Base-by-base conservation (phyloP, 2,329 filamentous ascomycete species). In the Fusarium bulbicola region DNA sequence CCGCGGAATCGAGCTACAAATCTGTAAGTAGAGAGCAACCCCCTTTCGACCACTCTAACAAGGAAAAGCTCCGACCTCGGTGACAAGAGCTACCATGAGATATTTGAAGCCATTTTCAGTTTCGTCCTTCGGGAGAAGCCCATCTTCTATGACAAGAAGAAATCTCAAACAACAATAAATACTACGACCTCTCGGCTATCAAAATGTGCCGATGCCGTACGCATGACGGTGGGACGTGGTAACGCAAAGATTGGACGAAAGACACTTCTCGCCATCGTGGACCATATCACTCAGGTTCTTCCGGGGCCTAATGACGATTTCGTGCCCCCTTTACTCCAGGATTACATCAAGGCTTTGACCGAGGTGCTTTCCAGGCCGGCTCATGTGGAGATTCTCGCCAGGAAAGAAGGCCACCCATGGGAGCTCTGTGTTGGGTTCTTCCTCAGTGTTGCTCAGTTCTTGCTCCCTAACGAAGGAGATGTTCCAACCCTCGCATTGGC, bases 41-140 rank as follows among this genome's bases (percentile, higher is more conserved):
- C 43, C 20, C 13, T 42, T 40, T 58, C 36, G 32, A 50, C 14
- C 40, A 43, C 24, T 56, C 62, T 68, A 65, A 74, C 59, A 53
- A 68, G 63, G 65, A 36, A 63, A 77, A 83, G 82, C 40, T 77
- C 80, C 36, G 77, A 82, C 18, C 84, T 97, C 39, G 88, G 88
- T 50, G 94, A 97, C 79, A 93, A 92, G 79, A 88, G 89, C n/a
- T 97, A 93, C 74, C 92, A 96, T 78, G 88, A 89, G 66, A 90
- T 98, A 47, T 93, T 94, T 76, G 94, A 98, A 77, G 88, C 90
- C 3, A 84, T 98, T 6, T 97, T 98, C 78, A 87, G 88, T 60
- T 92, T 87, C 78, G 88, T 88, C 3, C 80, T 91, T 24, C 81
- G 86, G 20, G 95, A 97, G 75, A 94, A 93, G 79, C 85, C 90